Evolutionary conservation across 2,329 filamentous ascomycete species (phyloP).

Genomic region (Aspergillus jensenii): DNA sequence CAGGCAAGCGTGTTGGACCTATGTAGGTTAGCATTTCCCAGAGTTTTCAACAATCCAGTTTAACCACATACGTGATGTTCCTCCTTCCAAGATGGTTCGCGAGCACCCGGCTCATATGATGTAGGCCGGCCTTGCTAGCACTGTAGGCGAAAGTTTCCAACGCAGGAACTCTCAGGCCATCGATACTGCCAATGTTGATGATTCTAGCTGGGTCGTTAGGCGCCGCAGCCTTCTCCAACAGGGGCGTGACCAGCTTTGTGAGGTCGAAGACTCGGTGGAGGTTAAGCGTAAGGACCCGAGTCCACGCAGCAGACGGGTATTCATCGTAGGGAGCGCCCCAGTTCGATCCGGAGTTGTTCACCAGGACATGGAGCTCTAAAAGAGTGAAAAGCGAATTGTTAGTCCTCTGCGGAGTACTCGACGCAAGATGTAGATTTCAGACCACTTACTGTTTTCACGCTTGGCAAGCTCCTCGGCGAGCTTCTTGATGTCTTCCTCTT

Average conservation of each 20-base stretch:
- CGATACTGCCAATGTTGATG: constrained; percentile 56
- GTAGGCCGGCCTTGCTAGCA: constrained; percentile 54
- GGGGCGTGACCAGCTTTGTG: constrained; percentile 47
- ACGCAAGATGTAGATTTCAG: background rate
- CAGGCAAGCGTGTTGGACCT: constrained; percentile 68
- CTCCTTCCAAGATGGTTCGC: constrained; percentile 52
- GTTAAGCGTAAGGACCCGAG: constrained; percentile 56
- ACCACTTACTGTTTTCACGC: constrained; percentile 54
- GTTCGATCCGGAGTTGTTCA: constrained; percentile 56
- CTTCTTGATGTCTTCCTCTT: constrained; percentile 51
- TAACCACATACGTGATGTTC: constrained; percentile 52
- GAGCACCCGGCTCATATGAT: constrained; percentile 53
- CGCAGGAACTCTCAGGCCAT: constrained; percentile 54
- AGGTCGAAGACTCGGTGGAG: constrained; percentile 55
- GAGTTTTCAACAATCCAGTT: background rate
- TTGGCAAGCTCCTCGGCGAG: constrained; percentile 51
- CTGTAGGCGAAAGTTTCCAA: constrained; percentile 55
- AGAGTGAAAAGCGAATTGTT: background rate
- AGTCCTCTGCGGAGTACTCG: background rate
- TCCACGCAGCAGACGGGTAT: constrained; percentile 59
- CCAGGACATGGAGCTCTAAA: constrained; percentile 47
- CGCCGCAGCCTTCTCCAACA: constrained; percentile 49
- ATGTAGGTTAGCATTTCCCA: constrained; percentile 1
- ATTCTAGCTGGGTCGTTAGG: constrained; percentile 47
- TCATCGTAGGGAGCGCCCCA: constrained; percentile 59